Base-by-base conservation (phyloP, 176 grass and related monocot genomes). In the Carex scoparia region DNA sequence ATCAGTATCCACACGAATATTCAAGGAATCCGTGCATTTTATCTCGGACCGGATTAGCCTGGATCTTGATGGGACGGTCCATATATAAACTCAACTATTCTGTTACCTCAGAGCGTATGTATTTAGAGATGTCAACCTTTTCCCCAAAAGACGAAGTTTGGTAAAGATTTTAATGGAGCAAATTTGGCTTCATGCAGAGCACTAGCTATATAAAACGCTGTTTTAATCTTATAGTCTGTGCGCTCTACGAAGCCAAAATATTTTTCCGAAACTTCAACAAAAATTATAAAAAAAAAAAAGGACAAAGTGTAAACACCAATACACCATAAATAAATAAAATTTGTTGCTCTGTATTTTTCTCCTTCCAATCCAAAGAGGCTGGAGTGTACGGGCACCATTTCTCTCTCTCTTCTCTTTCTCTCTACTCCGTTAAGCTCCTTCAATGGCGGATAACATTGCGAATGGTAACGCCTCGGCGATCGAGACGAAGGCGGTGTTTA, bases 401-500 rank as follows among this genome's bases (percentile, higher is more conserved):
- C 66, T 69, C 65, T 19, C 67, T 70, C 67, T 70, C 35, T 42
- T 42, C 1, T 70, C 35, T 18, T 35, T 70, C 67, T 44, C 68
- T 71, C 7, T 42, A 11, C 23, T 32, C 9, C 63, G 27, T 65
- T 65, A 4, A 65, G 63, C 18, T 30, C 49, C 42, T 32, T 46
- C 7, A 78, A 61, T 76, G 86, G 65, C 88, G 76, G 51, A 78
- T 4, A 33, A 0, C 3, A 1, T 16, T 2, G 0, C 5, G 1
- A 89, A 87, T 83, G 89, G 86, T 40, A 82, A 60, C n/a, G 69
- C 13, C 11, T 79, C 31, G 16, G 42, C 18, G 65, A 56, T 74
- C 51, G 90, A 92, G 59, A 71, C 84, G 40, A 99, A 82, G 88
- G 79, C 64, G 7, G 81, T 81, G n/a, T 99, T 95, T 61, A 65